Conservation (phyloP, 2,329 filamentous ascomycete genomes). For the Aspergillus sergii region DNA sequence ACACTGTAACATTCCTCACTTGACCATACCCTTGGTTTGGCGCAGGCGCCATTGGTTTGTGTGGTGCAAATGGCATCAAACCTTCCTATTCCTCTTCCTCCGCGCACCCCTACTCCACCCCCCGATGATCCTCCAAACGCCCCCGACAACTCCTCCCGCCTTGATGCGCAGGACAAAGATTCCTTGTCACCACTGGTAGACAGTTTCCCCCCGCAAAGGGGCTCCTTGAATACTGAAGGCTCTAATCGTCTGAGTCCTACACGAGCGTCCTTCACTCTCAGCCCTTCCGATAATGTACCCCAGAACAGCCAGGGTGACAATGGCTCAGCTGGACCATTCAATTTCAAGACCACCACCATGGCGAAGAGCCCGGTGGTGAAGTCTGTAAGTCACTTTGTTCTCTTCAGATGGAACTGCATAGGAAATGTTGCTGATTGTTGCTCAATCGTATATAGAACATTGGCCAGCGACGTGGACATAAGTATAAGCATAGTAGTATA, state of each 20-base stretch:
- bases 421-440: slow-evolving; percentile 17
- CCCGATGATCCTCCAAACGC: slow-evolving; percentile 49
- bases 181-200: slow-evolving; percentile 52
- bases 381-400: slow-evolving; percentile 58
- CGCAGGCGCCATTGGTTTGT: slow-evolving; percentile 4
- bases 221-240: slow-evolving; percentile 20
- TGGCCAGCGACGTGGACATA: slow-evolving; percentile 89
- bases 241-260: slow-evolving; percentile 36
- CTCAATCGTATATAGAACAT: slow-evolving; percentile 64
- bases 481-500: slow-evolving; percentile 96
- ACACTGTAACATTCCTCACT: background rate
- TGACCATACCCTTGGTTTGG: background rate
- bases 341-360: slow-evolving; percentile 84
- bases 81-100: slow-evolving; percentile 61
- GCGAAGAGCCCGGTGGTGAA: slow-evolving; percentile 72
- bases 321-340: slow-evolving; percentile 70
- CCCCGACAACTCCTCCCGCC: slow-evolving; percentile 22
- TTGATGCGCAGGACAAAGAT: slow-evolving; percentile 46
- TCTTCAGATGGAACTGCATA: background rate
- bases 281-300: slow-evolving; percentile 31
- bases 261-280: slow-evolving; percentile 39
- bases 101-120: slow-evolving; percentile 67
- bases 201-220: slow-evolving; percentile 35
- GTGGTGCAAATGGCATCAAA: slow-evolving; percentile 57
- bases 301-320: slow-evolving; percentile 36